Evolutionary conservation across 768 basidiomycete genomes (phyloP).

Genomic region (Russula sp.): DNA sequence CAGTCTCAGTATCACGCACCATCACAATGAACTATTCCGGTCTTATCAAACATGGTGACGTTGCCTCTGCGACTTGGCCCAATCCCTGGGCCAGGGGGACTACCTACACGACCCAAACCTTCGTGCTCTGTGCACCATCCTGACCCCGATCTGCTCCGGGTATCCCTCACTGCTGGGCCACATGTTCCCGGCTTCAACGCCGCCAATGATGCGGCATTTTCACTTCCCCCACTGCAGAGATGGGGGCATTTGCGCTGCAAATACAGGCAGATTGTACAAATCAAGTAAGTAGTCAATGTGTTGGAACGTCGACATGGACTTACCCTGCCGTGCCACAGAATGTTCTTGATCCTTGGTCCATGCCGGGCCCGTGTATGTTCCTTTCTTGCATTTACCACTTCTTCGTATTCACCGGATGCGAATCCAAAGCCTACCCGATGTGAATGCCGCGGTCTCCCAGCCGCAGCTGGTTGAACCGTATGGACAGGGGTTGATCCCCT

Average conservation of each 20-base stretch:
- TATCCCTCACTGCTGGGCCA: no score
- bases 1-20: no score
- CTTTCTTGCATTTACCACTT: neutral
- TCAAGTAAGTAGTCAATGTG: neutral
- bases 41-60: no score
- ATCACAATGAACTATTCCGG: no score
- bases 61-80: neutral
- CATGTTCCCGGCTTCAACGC: neutral
- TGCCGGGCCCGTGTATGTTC: neutral
- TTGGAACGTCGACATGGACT: neutral
- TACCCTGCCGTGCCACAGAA: neutral
- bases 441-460: neutral
- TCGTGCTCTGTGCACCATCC: no score
- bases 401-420: neutral
- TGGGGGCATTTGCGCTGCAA: no score
- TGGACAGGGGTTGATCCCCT: no score
- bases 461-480: neutral
- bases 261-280: neutral
- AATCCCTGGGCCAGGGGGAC: neutral
- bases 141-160: no score
- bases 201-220: no score
- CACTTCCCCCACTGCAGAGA: no score
- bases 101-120: no score
- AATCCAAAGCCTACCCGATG: neutral
- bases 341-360: neutral